Evolutionary conservation across 352 stramenopile genomes (phyloP), one percentile per base, ranked within the genome.

Genomic region (Globisporangium spinosum): DNA sequence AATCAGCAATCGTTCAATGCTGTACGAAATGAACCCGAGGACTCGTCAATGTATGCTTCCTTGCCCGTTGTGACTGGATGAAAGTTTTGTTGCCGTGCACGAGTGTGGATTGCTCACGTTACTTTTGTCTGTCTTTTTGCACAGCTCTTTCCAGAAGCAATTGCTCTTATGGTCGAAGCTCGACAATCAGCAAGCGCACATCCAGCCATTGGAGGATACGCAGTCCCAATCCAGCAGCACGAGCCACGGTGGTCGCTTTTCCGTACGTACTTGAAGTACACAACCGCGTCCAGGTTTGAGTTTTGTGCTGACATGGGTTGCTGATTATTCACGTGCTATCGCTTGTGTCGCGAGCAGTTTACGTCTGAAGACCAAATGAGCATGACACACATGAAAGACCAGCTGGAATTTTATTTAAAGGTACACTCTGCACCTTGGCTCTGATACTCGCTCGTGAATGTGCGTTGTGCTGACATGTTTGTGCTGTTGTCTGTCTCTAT

Each of bases 321-420:
- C 10, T 53, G 15, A 29, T 20, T 38, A 57, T 20, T 57, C 13
- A 65, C 43, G 4, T 12, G 10, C 68, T 32, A 0, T 65, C 25
- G 17, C 55, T 2, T 64, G 6, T 64, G n/a, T 4, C 54, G 23
- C 15, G 9, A 12, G 45, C 71, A 88, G 77, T 79, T 89, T 55
- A 68, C 74, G 15, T 80, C 77, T 17, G 86, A 94, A 70, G 82
- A 89, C 47, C 71, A 77, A 17, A 73, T 75, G 9, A 79, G 73
- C 58, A 68, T 94, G 51, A 88, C 85, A 58, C 65, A 76, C 15
- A 87, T 87, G 67, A 94, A 94, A 74, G 78, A 91, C 58, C 84
- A 94, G 43, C 70, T 94, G n/a, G 81, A 91, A 72, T 94, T 83
- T 70, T 94, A 93, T 80, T 84, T 94, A 75, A 92, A 94, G 79